Base-by-base conservation (phyloP, 1,284 basidiomycete species). In the Cryptococcus amylolentus region DNA sequence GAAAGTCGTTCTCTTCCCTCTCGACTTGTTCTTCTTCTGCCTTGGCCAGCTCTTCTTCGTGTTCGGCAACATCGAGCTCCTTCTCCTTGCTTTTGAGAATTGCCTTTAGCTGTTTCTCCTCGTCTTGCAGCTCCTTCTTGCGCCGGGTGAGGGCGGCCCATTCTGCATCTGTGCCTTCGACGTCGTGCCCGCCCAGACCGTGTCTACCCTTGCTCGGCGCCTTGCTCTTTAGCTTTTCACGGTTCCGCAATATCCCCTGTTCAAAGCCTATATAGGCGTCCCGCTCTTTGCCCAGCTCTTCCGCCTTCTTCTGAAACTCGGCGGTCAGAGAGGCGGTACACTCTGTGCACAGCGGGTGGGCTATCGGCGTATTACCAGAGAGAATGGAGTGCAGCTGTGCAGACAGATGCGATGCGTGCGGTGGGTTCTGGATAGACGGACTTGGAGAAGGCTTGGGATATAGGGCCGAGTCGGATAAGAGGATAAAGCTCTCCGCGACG, bases 211-310 rank as follows among this genome's bases (percentile, higher is more conserved):
- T 64, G 55, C 55, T 87, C 83, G 43, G 80, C 81, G 65, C 87
- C 85, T 48, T 85, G 80, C 65, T 38, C 10, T 54, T 49, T 14
- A 27, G 13, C 18, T 47, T 44, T 40, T 69, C 61, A 45, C 65
- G 43, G 55, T 67, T 63, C 54, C 57, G 51, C 66, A 83, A 81
- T 9, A 91, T 82, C 59, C 92, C 89, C 71, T 87, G 87, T 77
- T 96, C 93, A 68, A 93, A 97, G 1, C 88, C 88, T 60, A 91
- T 85, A 71, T 95, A 95, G 0, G 91, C 90, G 67, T 98, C 94
- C 49, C 91, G 81, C 70, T 98, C 94, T 69, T 87, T 87, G 75
- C 88, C 90, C 4, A 88, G 87, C 77, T 96, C 89, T 56, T 96
- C 91, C 12, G 97, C 82, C 70, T 93, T 87, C 43, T 84, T 83